Base-by-base conservation (phyloP, 2,329 filamentous ascomycete genomes). In the Epichloe baconii region DNA sequence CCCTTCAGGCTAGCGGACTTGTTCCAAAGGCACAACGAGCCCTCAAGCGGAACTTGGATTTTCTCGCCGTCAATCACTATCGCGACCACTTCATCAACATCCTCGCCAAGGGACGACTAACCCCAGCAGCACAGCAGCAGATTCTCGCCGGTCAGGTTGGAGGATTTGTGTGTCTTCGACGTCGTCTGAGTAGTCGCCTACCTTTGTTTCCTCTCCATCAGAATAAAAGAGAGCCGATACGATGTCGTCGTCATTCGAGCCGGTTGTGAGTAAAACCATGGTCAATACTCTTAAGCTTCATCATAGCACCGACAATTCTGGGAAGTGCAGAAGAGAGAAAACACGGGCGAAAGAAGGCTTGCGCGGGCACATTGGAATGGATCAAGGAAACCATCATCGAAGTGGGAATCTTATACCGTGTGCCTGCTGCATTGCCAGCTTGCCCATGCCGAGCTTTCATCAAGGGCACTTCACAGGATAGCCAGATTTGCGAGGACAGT, bases 241-340 rank as follows among this genome's bases (percentile, higher is more conserved):
- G 69, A 83, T 83, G 80, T 83, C 80, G 70, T 78, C 76, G 67
- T 54, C 52, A 50, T 83, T 84, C 73, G 81, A 84, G 76, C 69
- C 73, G 71, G 79, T 82, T 76, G 81, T 84, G 74, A 83, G 80
- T 83, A 65, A 51, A 48, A 45, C 41, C 31, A 47, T 31, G 31
- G 31, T 44, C 45, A 43, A 47, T 14, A n/a, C 35, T 42, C 38
- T 44, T 17, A 23, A 35, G 38, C 40, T 47, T 48, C 45, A 53
- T 56, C 52, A 48, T 48, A 17, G 40, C 48, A 44, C 44, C 53
- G 42, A 51, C 23, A 38, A 49, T 37, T 44, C 47, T 42, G 49
- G 44, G 26, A 50, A 40, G 50, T 49, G 41, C 47, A 12, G 43
- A 45, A 37, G 38, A 46, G 38, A 51, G 47, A 36, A 36, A 42